Conservation (phyloP, 2,329 filamentous ascomycete species). For the Harringtonia lauricola region DNA sequence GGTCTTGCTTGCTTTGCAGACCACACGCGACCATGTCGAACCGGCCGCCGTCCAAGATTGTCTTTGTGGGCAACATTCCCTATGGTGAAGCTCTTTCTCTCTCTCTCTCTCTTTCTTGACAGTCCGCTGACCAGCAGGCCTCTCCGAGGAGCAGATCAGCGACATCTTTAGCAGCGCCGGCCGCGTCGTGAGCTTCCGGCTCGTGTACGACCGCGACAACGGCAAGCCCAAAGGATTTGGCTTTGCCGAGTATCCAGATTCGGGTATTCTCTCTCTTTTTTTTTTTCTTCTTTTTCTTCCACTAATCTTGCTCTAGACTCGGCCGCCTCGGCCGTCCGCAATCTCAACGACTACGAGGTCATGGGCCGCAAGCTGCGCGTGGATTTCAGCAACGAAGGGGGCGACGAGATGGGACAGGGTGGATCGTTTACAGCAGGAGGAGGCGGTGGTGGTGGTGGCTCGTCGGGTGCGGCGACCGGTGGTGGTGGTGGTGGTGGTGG, state of each 20-base stretch:
- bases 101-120: background rate
- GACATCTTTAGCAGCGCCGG: conserved; percentile 88
- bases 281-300: background rate
- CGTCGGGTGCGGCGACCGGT: too few species aligned
- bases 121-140: conserved; percentile 41
- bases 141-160: conserved; percentile 91
- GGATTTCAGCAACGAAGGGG: conserved; percentile 90
- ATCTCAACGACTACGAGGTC: conserved; percentile 89
- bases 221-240: conserved; percentile 93
- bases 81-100: conserved; percentile 44
- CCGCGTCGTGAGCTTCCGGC: conserved; percentile 80
- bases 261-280: conserved; percentile 37
- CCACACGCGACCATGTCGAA: conserved; percentile 46
- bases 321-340: conserved; percentile 86
- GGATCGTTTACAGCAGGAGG: too few species aligned
- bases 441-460: background rate
- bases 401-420: conserved; percentile 33
- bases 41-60: conserved; percentile 68
- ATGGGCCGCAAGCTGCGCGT: conserved; percentile 91
- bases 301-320: conserved; percentile 39
- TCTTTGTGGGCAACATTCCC: conserved; percentile 81
- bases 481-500: background rate
- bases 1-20: too few species aligned
- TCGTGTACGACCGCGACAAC: conserved; percentile 93
- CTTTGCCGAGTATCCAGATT: conserved; percentile 90